Evolutionary conservation across 225 moss, liverwort and hornwort genomes (phyloP), one percentile per base, ranked within the genome.

Genomic region (Takakia lepidozioides): DNA sequence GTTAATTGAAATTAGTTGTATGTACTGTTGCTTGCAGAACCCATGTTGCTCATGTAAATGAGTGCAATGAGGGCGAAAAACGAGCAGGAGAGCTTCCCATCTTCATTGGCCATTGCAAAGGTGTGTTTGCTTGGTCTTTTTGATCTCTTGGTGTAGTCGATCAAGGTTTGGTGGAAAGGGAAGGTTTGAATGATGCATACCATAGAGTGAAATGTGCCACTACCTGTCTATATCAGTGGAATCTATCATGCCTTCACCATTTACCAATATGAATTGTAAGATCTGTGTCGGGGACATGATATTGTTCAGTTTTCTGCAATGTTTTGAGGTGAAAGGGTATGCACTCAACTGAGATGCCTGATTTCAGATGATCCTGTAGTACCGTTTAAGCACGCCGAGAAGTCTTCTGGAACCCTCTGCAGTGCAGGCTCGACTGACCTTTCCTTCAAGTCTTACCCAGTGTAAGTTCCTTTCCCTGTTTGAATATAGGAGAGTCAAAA

Each of bases 101-200:
- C 25, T 52, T 38, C 16, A 8, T 52, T n/a, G 52, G 52, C 25
- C 52, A 52, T 52, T 52, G 36, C 6, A 25, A 52, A 52, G 37
- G 52, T 52, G 9, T 21, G 28, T 48, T 2, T n/a, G 26, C 3
- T 25, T 15, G n/a, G 16, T 16, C 5, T 34, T 34, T 34, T 34
- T 34, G 32, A 13, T 5, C 7, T 34, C 32, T 34, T 34, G 7
- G 11, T 34, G 48, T 8, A 19, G n/a, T 29, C 25, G 15, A 17
- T 19, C 6, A 17, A 17, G 16, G 7, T 29, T 8, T n/a, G 16
- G 14, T 29, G 20, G 40, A 41, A 41, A 20, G n/a, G n/a, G n/a
- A n/a, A n/a, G n/a, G n/a, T n/a, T n/a, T n/a, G n/a, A n/a, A n/a
- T n/a, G n/a, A n/a, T n/a, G n/a, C n/a, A n/a, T 41, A 9, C 40